Evolutionary conservation across 192 early-diverging fungal genomes (phyloP), one percentile per base, ranked within the genome.

Genomic region (Martensiomyces pterosporus): DNA sequence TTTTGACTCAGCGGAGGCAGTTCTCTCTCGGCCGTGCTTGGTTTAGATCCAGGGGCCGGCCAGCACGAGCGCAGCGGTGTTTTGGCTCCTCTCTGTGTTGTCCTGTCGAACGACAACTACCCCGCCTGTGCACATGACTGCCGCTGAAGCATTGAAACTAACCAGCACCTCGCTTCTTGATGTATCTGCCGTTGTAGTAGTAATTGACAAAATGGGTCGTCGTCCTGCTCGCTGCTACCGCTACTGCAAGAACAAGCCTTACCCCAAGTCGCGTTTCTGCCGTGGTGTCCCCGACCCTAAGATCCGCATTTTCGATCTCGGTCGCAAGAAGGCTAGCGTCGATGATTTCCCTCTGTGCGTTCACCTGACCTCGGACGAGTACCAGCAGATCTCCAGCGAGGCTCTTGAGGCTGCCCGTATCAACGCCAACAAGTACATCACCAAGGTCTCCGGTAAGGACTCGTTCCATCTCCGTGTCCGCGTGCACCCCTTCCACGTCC

Each of bases 221-320:
- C 92, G 94, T 91, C 94, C 94, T 71, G 91, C 94, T 81, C 86
- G 91, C 53, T 97, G 94, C 81, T 98, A 94, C 80, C 84, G 94
- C 67, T 98, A 98, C 83, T 93, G 91, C 80, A 98, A 96, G 84
- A 96, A 96, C 91, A 98, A 97, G 87, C 94, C 92, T 60, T 97
- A 97, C 80, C 96, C 96, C 59, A 99, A 95, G 84, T 94, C 88
- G 52, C 87, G 90, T 49, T 97, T 89, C 88, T 91, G 84, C 80
- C 94, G 92, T 87, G 96, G 92, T 93, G 94, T 98, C 61, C 95
- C 94, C 35, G 95, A 98, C 82, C 81, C 93, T 55, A 98, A 98
- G 87, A 90, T 98, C 64, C 79, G 93, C 58, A 94, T 97, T 74
- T 97, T 86, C 79, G 94, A 97, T 65, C 70, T 98, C 33, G 95